Conservation (phyloP, 176 grass and related monocot genomes). For the Phragmites australis region DNA sequence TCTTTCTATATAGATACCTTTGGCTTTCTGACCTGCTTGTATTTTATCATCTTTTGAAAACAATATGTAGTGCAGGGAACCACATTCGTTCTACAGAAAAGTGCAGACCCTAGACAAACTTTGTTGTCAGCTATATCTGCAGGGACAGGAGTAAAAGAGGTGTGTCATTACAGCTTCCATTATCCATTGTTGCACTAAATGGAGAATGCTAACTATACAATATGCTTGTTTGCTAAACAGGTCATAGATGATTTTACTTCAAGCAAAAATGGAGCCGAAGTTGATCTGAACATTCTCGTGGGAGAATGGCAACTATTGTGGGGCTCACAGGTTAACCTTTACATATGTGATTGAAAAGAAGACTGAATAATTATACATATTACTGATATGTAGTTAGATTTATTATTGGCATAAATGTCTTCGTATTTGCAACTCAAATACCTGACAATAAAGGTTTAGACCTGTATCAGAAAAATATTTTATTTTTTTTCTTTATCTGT, state of each 20-base stretch:
- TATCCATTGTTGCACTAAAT: background rate
- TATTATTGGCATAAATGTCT: background rate
- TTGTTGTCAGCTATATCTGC: constrained; percentile 78
- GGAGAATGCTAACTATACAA: constrained; percentile 7
- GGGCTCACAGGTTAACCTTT: constrained; percentile 65
- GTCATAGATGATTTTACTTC: constrained; percentile 67
- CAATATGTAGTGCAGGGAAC: constrained; percentile 95
- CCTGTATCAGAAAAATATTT: background rate
- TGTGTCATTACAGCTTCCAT: constrained; percentile 32
- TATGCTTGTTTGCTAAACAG: constrained; percentile 47
- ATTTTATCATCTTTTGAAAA: constrained; percentile 52
- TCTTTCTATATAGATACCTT: background rate
- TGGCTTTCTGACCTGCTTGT: constrained; percentile 23
- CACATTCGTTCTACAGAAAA: constrained; percentile 94
- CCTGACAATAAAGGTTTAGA: background rate
- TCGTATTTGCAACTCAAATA: background rate
- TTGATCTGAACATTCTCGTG: constrained; percentile 52
- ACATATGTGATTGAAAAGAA: too few relatives aligned
- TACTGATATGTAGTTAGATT: background rate
- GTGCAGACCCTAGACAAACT: constrained; percentile 70
- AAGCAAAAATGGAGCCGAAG: constrained; percentile 37
- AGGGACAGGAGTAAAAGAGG: constrained; percentile 55
- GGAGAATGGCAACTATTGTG: constrained; percentile 96
- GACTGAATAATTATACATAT: too few relatives aligned
- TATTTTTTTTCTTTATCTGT: background rate